These are phyloP conservation scores for Pseudomassariella vexata DNA, from an alignment of 2,329 filamentous ascomycete species.

Conservation along the genomic window DNA sequence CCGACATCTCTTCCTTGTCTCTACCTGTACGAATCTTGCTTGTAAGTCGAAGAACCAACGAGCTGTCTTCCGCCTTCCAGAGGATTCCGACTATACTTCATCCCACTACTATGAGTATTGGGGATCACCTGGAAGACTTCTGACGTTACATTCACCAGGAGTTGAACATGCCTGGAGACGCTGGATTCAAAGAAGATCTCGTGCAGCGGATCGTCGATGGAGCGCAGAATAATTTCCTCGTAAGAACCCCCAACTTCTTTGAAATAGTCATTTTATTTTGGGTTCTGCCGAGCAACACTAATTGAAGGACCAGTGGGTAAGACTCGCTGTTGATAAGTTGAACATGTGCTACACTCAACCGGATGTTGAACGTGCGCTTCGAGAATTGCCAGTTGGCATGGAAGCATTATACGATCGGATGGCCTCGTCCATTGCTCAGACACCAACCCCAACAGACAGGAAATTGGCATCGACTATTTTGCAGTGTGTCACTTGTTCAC, in stretches of 20 bases:
- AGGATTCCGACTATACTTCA: too few species aligned
- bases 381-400: constrained; percentile 21
- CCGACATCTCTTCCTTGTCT: constrained; percentile 11
- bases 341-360: constrained; percentile 12
- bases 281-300: too few species aligned
- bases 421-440: too few species aligned
- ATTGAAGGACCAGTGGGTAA: constrained; percentile 13
- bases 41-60: too few species aligned
- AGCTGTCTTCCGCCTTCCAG: too few species aligned
- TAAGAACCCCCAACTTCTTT: neutral
- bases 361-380: constrained; percentile 16
- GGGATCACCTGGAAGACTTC: constrained; percentile 14
- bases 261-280: too few species aligned
- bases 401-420: constrained; percentile 23
- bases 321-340: constrained; percentile 19
- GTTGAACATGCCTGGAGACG: constrained; percentile 5
- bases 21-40: too few species aligned
- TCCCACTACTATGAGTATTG: constrained; percentile 7
- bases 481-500: constrained; percentile 14
- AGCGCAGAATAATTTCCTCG: neutral
- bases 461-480: constrained; percentile 16
- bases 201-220: neutral
- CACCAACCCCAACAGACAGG: constrained; percentile 9
- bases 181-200: neutral
- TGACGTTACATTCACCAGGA: constrained; percentile 13